Evolutionary conservation across 202 grass and related monocot genomes (phyloP).

Genomic region (Schoenoplectus triqueter): DNA sequence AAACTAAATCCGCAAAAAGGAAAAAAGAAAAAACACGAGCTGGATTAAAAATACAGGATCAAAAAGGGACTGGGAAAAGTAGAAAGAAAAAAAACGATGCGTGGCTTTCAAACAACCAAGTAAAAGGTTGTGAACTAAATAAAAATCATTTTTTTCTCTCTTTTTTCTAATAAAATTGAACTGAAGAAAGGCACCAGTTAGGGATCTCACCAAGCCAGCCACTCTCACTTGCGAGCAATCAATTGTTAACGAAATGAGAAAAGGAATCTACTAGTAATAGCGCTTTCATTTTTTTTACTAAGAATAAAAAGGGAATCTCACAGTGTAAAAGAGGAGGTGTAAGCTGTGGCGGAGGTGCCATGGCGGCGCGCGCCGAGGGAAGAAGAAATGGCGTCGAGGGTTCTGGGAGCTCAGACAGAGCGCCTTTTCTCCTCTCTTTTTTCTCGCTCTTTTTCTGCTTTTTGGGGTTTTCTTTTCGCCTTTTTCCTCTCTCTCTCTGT

Average conservation of each 20-base stretch:
- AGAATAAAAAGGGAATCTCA: constrained; percentile 30
- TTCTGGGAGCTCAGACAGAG: constrained; percentile 27
- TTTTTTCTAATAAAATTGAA: neutral
- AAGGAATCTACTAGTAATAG: neutral
- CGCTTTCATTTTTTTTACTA: neutral
- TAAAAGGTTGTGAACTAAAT: constrained; percentile 15
- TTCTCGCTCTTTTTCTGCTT: constrained; percentile 12
- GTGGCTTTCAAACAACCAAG: constrained; percentile 15
- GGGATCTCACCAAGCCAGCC: neutral
- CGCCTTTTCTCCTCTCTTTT: constrained; percentile 11
- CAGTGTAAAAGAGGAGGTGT: constrained; percentile 21
- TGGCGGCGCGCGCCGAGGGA: constrained; percentile 37
- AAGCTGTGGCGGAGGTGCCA: constrained; percentile 16
- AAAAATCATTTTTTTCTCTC: neutral
- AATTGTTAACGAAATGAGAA: neutral
- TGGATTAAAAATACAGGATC: neutral
- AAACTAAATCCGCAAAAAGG: neutral
- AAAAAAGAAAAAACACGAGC: neutral
- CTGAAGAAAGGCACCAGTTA: neutral
- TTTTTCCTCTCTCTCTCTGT: constrained; percentile 13
- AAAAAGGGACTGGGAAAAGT: neutral
- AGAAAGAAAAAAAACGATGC: neutral
- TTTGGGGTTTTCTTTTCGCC: constrained; percentile 22
- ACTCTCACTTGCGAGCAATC: constrained; percentile 10
- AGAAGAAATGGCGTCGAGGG: constrained; percentile 40